These are phyloP conservation scores for Thinopyrum elongatum DNA, from an alignment of 176 grass and related monocot genomes.

Conservation along the genomic window DNA sequence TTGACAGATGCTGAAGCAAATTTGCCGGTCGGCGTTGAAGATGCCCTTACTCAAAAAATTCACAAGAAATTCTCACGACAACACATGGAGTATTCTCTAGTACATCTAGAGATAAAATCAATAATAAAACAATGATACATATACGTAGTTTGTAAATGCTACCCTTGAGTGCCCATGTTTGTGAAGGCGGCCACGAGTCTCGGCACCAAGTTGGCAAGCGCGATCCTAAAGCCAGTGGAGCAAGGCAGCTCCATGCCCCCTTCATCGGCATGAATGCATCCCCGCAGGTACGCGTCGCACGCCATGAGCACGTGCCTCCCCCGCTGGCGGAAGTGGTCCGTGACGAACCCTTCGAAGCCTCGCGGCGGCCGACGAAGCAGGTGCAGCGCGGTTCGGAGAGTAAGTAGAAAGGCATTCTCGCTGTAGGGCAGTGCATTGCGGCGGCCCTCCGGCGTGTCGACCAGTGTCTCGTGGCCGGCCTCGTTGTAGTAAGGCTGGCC, in stretches of 20 bases:
- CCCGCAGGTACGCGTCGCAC: neutral
- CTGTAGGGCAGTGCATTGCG: neutral
- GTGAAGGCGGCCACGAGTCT: neutral
- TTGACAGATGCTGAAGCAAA: no score
- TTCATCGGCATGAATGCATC: neutral
- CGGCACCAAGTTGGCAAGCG: neutral
- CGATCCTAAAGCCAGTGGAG: neutral
- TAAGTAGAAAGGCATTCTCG: neutral
- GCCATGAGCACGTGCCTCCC: neutral
- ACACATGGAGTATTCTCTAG: no score
- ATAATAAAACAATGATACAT: no score
- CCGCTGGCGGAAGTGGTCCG: neutral
- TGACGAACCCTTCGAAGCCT: neutral
- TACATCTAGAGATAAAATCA: no score
- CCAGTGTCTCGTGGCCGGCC: neutral
- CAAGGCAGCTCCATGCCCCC: neutral
- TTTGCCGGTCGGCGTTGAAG: no score
- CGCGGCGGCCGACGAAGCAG: neutral
- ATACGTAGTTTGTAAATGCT: no score
- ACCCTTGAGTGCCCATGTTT: neutral
- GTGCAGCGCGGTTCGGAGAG: neutral
- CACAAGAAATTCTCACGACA: no score
- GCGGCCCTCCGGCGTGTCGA: neutral
- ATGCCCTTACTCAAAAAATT: no score
- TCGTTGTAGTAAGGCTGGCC: slow-evolving; percentile 20